Conservation (phyloP, 805 yeast genomes). For the Yamadazyma sp. region DNA sequence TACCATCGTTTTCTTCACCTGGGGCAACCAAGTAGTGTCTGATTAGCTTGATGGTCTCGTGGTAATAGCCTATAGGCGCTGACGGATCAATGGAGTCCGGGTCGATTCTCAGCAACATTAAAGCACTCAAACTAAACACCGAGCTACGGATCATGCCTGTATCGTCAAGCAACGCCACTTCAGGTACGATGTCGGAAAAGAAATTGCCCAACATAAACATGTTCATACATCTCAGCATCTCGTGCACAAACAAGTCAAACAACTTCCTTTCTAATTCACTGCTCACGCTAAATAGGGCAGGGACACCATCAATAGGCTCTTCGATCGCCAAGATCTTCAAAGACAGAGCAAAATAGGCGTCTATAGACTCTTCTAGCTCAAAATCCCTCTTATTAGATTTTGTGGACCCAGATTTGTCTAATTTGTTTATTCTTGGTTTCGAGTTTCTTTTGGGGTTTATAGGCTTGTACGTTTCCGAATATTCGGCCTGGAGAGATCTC, state of each 20-base stretch:
- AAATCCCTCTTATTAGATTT: background rate
- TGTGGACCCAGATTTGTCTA: slow-evolving; percentile 17
- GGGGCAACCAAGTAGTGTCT: slow-evolving; percentile 30
- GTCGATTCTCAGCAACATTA: slow-evolving; percentile 30
- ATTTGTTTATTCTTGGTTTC: slow-evolving; percentile 38
- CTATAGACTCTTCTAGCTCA: slow-evolving; percentile 10
- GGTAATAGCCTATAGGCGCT: slow-evolving; percentile 38
- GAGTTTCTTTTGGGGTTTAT: slow-evolving; percentile 36
- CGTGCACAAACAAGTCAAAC: slow-evolving; percentile 34
- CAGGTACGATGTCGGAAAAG: slow-evolving; percentile 33
- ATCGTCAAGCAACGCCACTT: slow-evolving; percentile 38
- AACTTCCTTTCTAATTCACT: slow-evolving; percentile 29
- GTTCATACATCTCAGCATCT: slow-evolving; percentile 30
- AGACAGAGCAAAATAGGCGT: slow-evolving; percentile 9
- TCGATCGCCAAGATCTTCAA: slow-evolving; percentile 6
- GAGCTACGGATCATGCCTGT: slow-evolving; percentile 38
- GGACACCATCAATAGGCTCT: slow-evolving; percentile 10
- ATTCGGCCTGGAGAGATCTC: background rate
- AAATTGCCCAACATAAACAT: slow-evolving; percentile 29
- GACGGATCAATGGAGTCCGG: slow-evolving; percentile 31
- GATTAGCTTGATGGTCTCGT: slow-evolving; percentile 32
- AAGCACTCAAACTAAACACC: slow-evolving; percentile 38
- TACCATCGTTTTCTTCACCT: slow-evolving; percentile 21
- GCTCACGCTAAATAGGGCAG: slow-evolving; percentile 14
- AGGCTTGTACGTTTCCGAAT: slow-evolving; percentile 28